A percentile compares a stretch with the other conserved stretches of the same genome.
Evolutionary conservation across 345 rosid genomes (phyloP).

Genomic region (Eucalyptus sideroxylon): DNA sequence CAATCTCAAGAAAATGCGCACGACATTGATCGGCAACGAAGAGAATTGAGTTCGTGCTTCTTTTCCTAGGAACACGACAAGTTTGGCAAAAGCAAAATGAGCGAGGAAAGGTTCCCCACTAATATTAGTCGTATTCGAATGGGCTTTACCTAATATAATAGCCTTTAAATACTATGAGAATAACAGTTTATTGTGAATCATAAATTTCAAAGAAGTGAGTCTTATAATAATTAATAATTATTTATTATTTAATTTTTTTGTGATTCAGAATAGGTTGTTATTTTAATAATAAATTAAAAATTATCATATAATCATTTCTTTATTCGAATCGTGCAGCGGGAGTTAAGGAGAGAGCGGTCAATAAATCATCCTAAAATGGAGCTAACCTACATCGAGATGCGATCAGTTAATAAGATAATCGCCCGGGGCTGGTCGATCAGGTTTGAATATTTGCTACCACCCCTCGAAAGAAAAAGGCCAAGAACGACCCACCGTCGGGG

Average conservation of each 20-base stretch:
- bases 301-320: too few relatives aligned
- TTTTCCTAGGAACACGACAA: not conserved
- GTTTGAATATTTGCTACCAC: not conserved
- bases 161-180: accelerated
- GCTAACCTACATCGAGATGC: not conserved
- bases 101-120: not conserved
- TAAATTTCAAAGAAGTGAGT: accelerated
- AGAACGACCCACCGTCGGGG: not conserved
- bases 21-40: not conserved
- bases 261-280: accelerated
- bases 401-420: too few relatives aligned
- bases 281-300: too few relatives aligned
- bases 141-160: too few relatives aligned
- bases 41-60: not conserved
- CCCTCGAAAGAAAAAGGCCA: not conserved
- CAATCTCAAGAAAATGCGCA: not conserved
- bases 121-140: not conserved
- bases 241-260: too few relatives aligned
- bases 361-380: not conserved
- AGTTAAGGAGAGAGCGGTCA: not conserved
- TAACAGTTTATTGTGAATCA: accelerated
- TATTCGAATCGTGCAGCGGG: not conserved
- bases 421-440: not conserved
- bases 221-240: too few relatives aligned
- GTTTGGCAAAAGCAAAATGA: not conserved